Evolutionary conservation across 352 stramenopile species (phyloP).

Genomic region (Plasmopara muralis): DNA sequence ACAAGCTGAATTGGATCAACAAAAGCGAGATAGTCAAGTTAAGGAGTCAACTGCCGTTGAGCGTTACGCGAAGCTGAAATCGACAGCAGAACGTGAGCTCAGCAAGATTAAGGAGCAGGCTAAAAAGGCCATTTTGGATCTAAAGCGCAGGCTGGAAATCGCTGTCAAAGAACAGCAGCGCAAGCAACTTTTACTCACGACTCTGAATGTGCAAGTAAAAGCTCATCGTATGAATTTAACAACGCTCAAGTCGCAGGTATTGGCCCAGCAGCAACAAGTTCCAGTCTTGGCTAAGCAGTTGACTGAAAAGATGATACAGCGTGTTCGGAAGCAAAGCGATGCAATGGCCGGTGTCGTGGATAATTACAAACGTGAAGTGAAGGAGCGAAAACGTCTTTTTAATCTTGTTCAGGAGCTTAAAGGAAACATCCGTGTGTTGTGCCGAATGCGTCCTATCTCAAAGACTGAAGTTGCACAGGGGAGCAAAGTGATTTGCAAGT

Average conservation of each 20-base stretch:
- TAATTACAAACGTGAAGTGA: slow-evolving; percentile 86
- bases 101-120: slow-evolving; percentile 84
- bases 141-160: slow-evolving; percentile 69
- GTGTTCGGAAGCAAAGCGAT: slow-evolving; percentile 64
- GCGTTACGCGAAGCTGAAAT: slow-evolving; percentile 72
- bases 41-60: slow-evolving; percentile 56
- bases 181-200: slow-evolving; percentile 39
- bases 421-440: slow-evolving; percentile 97
- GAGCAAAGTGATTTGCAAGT: slow-evolving; percentile 80
- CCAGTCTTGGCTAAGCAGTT: slow-evolving; percentile 58
- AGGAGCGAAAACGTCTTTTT: slow-evolving; percentile 89
- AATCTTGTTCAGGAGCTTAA: slow-evolving; percentile 95
- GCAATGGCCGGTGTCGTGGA: slow-evolving; percentile 82
- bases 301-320: slow-evolving; percentile 61
- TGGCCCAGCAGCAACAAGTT: slow-evolving; percentile 47
- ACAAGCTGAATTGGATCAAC: slow-evolving; percentile 45
- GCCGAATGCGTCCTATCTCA: slow-evolving; percentile 90
- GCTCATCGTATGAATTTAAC: slow-evolving; percentile 51
- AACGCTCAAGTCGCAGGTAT: slow-evolving; percentile 48
- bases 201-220: slow-evolving; percentile 36
- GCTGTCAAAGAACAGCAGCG: slow-evolving; percentile 52
- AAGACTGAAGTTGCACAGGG: slow-evolving; percentile 63
- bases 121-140: slow-evolving; percentile 80
- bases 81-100: slow-evolving; percentile 63
- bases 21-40: slow-evolving; percentile 31